A percentile compares a stretch with the other conserved stretches of the same genome.
Conservation (phyloP, 2,329 filamentous ascomycete species). For the Sporothrix inflata region DNA sequence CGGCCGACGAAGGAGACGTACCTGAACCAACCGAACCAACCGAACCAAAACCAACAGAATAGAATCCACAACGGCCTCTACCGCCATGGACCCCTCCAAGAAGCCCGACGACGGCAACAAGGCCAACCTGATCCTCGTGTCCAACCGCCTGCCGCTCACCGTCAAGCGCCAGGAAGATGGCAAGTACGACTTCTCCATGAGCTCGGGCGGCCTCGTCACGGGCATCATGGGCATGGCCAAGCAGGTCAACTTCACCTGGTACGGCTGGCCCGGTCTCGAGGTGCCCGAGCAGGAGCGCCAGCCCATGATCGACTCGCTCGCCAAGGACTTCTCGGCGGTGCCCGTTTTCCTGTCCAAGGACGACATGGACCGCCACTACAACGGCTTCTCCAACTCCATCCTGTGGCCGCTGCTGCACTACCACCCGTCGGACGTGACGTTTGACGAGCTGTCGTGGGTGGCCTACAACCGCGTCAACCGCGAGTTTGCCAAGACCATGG, state of each 20-base stretch:
- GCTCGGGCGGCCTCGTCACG: constrained; percentile 91
- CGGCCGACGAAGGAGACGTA: background rate
- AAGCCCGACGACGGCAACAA: constrained; percentile 30
- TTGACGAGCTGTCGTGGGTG: constrained; percentile 92
- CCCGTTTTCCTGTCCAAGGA: constrained; percentile 94
- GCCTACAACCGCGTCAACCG: constrained; percentile 93
- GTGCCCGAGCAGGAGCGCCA: constrained; percentile 82
- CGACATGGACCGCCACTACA: constrained; percentile 93
- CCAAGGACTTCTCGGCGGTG: constrained; percentile 84
- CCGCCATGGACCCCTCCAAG: constrained; percentile 22
- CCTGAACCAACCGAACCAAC: background rate
- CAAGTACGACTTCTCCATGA: constrained; percentile 93
- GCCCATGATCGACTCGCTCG: constrained; percentile 74
- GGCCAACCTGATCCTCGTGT: constrained; percentile 62
- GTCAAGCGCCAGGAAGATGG: constrained; percentile 93
- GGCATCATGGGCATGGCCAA: constrained; percentile 90
- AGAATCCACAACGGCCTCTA: background rate
- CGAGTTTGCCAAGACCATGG: constrained; percentile 85
- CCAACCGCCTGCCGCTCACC: constrained; percentile 93
- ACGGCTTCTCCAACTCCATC: constrained; percentile 97
- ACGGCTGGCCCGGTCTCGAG: constrained; percentile 94
- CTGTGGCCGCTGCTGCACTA: constrained; percentile 99
- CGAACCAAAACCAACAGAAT: background rate
- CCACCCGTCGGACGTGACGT: constrained; percentile 96
- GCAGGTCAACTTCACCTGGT: constrained; percentile 95